These are phyloP conservation scores for Salvia splendens DNA, from an alignment of 257 asterid genomes.

Conservation along the genomic window DNA sequence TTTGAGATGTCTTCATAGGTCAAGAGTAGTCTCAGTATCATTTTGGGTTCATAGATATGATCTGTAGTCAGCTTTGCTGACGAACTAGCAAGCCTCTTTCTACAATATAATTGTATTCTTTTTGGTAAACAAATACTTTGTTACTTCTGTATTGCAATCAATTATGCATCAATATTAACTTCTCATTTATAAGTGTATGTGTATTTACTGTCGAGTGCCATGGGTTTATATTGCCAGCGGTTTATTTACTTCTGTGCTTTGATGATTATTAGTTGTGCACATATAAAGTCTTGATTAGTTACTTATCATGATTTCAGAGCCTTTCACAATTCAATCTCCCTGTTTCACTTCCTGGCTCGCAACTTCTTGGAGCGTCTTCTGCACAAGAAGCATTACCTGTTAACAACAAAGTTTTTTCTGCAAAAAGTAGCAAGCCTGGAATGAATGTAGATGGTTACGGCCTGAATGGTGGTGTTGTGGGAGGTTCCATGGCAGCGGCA, in stretches of 20 bases:
- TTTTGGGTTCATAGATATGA: not conserved
- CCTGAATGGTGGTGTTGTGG: conserved; percentile 50
- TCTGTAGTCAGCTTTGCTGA: not conserved
- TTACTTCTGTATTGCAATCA: not conserved
- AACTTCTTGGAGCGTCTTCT: conserved; percentile 58
- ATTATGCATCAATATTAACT: conserved; percentile 16
- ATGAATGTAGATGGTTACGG: conserved; percentile 54
- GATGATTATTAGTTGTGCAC: conserved; percentile 7
- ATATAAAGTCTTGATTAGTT: conserved; percentile 31
- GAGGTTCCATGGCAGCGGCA: conserved; percentile 56
- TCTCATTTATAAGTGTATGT: not conserved
- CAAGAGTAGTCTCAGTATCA: not conserved
- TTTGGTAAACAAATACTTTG: not conserved
- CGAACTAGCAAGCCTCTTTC: conserved; percentile 5
- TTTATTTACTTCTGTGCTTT: conserved; percentile 21
- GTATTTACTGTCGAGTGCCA: not conserved
- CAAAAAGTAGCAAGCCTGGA: conserved; percentile 56
- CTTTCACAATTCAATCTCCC: conserved; percentile 89
- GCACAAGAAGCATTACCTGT: conserved; percentile 60
- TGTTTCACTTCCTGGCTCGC: conserved; percentile 64
- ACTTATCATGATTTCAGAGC: conserved; percentile 56
- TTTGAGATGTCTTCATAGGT: conserved; percentile 1
- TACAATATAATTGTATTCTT: not conserved
- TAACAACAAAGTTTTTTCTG: conserved; percentile 52
- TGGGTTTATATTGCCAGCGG: conserved; percentile 12